Conservation (phyloP, 192 early-diverging fungal species). For the Cladochytrium replicatum region DNA sequence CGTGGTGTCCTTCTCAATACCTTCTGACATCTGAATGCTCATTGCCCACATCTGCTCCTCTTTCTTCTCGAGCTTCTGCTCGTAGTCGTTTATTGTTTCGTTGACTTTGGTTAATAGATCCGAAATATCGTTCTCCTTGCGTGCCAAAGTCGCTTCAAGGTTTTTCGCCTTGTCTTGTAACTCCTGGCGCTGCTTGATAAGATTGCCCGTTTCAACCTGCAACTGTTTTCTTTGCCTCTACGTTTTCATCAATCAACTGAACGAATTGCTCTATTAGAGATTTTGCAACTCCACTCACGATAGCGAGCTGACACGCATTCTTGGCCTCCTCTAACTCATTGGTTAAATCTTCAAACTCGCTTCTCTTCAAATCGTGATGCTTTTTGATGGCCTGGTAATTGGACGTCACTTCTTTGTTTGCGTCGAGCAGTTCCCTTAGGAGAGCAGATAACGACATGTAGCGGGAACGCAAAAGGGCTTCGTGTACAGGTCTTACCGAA, state of each 20-base stretch:
- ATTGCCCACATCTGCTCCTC: conserved; percentile 54
- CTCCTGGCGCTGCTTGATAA: conserved; percentile 37
- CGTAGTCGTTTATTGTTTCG: conserved; percentile 47
- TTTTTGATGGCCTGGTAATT: conserved; percentile 48
- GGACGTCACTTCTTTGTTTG: conserved; percentile 38
- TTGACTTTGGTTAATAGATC: conserved; percentile 47
- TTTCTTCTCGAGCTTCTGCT: conserved; percentile 40
- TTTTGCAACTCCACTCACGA: conserved; percentile 13
- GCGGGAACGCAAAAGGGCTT: not conserved
- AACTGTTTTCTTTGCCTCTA: conserved; percentile 41
- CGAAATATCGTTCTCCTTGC: conserved; percentile 43
- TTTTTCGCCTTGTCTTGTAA: conserved; percentile 33
- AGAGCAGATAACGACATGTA: not conserved
- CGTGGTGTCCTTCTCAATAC: conserved; percentile 6
- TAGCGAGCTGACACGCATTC: conserved; percentile 40
- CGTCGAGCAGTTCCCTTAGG: conserved; percentile 42
- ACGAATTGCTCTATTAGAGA: not conserved
- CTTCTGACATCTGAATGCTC: conserved; percentile 44
- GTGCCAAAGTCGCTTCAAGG: conserved; percentile 27
- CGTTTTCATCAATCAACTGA: not conserved
- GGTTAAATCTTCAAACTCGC: conserved; percentile 38
- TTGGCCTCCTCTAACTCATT: conserved; percentile 48
- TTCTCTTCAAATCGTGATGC: conserved; percentile 42
- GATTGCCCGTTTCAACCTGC: conserved; percentile 23
- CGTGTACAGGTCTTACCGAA: conserved; percentile 19